These are phyloP conservation scores for Ceratocystis variospora DNA, from an alignment of 2,329 filamentous ascomycete species.

Conservation along the genomic window DNA sequence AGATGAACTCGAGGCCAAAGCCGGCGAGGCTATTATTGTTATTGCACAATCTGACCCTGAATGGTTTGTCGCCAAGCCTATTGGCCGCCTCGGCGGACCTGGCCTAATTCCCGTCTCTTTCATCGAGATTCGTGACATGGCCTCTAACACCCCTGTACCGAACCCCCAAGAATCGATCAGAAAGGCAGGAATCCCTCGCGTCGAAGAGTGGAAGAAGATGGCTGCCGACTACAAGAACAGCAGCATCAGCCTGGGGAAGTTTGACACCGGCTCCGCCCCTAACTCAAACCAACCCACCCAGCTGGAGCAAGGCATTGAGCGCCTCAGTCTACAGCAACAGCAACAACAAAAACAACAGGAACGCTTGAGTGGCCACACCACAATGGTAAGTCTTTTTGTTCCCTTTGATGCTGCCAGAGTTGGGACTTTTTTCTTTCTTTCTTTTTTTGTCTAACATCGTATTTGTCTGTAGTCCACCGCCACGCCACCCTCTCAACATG, in stretches of 20 bases:
- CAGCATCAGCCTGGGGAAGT: conserved; percentile 90
- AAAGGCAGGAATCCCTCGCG: conserved; percentile 78
- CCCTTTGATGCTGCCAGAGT: not conserved
- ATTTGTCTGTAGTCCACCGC: not conserved
- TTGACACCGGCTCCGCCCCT: conserved; percentile 44
- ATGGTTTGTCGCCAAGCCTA: conserved; percentile 99
- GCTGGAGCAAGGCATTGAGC: conserved; percentile 51
- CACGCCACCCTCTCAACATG: not conserved
- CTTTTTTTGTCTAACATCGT: not conserved
- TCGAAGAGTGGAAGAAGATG: conserved; percentile 99
- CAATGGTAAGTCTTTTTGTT: not conserved
- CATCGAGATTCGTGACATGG: conserved; percentile 91
- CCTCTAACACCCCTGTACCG: conserved; percentile 63
- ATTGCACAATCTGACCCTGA: conserved; percentile 97
- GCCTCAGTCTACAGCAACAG: conserved; percentile 27
- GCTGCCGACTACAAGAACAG: conserved; percentile 98
- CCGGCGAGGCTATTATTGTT: conserved; percentile 92
- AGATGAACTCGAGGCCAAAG: conserved; percentile 92
- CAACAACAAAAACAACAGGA: not conserved
- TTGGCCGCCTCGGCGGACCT: conserved; percentile 85
- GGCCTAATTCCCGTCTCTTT: conserved; percentile 94
- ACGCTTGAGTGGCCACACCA: conserved; percentile 14
- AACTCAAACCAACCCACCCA: conserved; percentile 25
- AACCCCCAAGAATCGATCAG: conserved; percentile 77
- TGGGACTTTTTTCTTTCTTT: not conserved